Conservation (phyloP, 2,329 filamentous ascomycete genomes). For the Alternaria rosae region DNA sequence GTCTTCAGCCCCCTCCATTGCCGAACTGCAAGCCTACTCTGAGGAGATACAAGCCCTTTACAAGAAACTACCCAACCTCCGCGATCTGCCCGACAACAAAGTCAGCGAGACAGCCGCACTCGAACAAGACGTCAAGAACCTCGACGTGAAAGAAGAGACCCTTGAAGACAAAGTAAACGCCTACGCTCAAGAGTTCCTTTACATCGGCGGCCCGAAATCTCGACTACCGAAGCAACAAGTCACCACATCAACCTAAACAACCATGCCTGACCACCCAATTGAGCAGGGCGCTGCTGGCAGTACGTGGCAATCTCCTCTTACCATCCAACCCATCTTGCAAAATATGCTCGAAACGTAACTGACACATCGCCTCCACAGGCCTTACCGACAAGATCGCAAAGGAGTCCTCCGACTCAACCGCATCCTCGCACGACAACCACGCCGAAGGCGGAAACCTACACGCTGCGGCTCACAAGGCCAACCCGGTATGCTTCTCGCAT, state of each 20-base stretch:
- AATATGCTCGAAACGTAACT: no score
- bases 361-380: constrained; percentile 34
- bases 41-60: constrained; percentile 13
- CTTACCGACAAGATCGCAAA: constrained; percentile 57
- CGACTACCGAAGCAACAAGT: constrained; percentile 8
- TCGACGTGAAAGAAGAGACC: constrained; percentile 9
- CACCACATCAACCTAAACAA: constrained; percentile 27
- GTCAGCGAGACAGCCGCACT: constrained; percentile 2
- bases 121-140: constrained; percentile 11
- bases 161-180: constrained; percentile 10
- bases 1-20: constrained; percentile 9
- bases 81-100: background rate
- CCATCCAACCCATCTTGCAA: no score
- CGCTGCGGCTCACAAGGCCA: constrained; percentile 52
- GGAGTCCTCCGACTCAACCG: constrained; percentile 53
- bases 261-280: constrained; percentile 53
- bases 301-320: constrained; percentile 31
- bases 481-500: constrained; percentile 40
- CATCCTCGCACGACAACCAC: constrained; percentile 47
- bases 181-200: constrained; percentile 11
- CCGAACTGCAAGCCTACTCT: constrained; percentile 5
- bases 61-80: background rate
- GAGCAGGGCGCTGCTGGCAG: constrained; percentile 51
- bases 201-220: constrained; percentile 11
- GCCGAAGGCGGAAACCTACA: constrained; percentile 44